Base-by-base conservation (phyloP, 805 yeast species). In the Candida ulmi region DNA sequence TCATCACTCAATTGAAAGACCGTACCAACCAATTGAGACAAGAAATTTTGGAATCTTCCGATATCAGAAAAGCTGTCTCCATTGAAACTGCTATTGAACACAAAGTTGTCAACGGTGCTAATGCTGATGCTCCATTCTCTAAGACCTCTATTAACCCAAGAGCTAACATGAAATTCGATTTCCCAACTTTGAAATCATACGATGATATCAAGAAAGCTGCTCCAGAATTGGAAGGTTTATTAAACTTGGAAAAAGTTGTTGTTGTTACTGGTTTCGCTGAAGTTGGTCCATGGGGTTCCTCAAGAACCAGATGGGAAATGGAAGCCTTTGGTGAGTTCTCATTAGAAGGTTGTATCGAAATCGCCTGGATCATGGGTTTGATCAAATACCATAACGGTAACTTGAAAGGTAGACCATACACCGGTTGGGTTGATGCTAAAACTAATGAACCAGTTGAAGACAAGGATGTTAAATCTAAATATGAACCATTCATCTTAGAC, bases 301-400 rank as follows among this genome's bases (percentile, higher is more conserved):
- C 99, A 29, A 85, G 98, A 76, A 93, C 99, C 41, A 80, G 99
- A 75, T 93, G 99, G 99, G 98, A 93, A 68, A 93, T 93, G 95
- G 99, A 93, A 71, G 87, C 97, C 34, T 52, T 64, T 45, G 99
- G 99, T 57, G 88, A 85, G 60, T 93, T 93, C 68, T 90, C 97
- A 9, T 71, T 93, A 54, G 99, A 93, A 69, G 99, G 99, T 59
- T 84, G 96, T 60, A 83, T 93, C 60, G 99, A 93, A 71, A 90
- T 93, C 95, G 98, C 99, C 36, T 93, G 98, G 97, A 90, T 93
- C 55, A 93, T 93, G 98, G 97, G 97, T 52, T 76, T 85, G 61
- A 90, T 93, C 70, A 88, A 87, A 69, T 93, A 93, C 71, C 93
- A 86, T 71, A 86, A 87, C 52, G 98, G 96, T 69, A 73, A 74